phyloP scores from a whole-genome alignment of 202 grass and related monocot species.

The Carex arenaria region DNA sequence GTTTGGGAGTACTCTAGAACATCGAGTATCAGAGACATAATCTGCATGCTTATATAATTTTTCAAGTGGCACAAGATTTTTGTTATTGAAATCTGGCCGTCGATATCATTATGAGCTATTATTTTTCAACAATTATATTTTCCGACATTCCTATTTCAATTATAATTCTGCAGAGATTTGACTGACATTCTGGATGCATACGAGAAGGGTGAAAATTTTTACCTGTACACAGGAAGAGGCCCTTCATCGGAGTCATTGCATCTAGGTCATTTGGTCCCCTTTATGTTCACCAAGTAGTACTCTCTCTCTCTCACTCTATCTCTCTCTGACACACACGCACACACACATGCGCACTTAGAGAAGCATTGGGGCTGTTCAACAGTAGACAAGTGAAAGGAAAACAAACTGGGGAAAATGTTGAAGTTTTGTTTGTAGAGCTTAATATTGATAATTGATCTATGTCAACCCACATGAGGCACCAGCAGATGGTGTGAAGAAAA shows the following conservation, averaged over 20 bases:
- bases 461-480: neutral
- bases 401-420: neutral
- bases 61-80: neutral
- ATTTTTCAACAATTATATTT: neutral
- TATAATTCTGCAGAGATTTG: constrained; percentile 51
- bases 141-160: neutral
- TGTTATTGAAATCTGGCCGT: neutral
- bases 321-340: neutral
- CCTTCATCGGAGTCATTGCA: constrained; percentile 90
- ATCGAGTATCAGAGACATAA: neutral
- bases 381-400: neutral
- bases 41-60: neutral
- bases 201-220: constrained; percentile 79
- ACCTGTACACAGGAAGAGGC: constrained; percentile 85
- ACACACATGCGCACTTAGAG: neutral
- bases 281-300: constrained; percentile 95
- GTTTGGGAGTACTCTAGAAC: neutral
- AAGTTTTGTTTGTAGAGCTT: neutral
- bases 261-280: constrained; percentile 87
- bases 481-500: neutral
- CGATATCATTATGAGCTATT: neutral
- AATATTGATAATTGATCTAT: neutral
- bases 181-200: constrained; percentile 72
- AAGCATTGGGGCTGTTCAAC: neutral
- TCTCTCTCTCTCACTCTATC: neutral